A percentile compares a stretch with the other conserved stretches of the same genome.
Evolutionary conservation across 2,329 filamentous ascomycete species (phyloP).

Genomic region (Apiospora rasikravindrae): DNA sequence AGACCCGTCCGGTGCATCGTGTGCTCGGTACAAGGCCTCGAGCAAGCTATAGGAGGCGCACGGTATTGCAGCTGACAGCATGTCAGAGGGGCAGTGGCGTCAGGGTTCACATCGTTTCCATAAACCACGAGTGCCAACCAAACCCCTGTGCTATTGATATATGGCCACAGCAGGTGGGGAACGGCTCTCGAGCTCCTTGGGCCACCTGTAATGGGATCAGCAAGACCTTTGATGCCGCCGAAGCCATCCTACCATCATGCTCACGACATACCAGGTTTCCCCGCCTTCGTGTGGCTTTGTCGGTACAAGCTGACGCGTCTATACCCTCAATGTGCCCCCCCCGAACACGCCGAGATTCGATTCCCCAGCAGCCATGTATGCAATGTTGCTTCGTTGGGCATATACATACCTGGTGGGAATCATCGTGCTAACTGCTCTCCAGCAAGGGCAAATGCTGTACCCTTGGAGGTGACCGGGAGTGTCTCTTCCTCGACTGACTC

Average conservation of each 20-base stretch:
- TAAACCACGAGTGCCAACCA: neutral
- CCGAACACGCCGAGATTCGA: neutral
- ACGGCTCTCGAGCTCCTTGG: neutral
- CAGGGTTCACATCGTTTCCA: neutral
- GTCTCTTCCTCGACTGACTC: neutral
- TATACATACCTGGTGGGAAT: neutral
- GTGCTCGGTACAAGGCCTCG: neutral
- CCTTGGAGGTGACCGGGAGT: neutral
- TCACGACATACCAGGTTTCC: conserved; percentile 6
- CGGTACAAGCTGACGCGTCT: conserved; percentile 9
- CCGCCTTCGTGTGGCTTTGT: conserved; percentile 6
- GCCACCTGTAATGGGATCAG: conserved; percentile 2
- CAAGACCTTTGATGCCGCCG: neutral
- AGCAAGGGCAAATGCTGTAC: neutral
- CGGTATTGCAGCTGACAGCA: conserved; percentile 8
- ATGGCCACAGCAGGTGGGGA: neutral
- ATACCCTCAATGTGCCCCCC: neutral
- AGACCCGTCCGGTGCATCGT: neutral
- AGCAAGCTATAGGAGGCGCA: neutral
- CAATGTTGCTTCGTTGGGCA: neutral
- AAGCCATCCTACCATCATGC: neutral
- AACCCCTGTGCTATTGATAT: conserved; percentile 6
- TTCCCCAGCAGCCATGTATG: neutral
- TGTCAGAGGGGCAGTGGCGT: conserved; percentile 11
- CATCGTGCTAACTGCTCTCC: neutral